Conservation (phyloP, 805 yeast genomes). For the Allodekkera sacchari region DNA sequence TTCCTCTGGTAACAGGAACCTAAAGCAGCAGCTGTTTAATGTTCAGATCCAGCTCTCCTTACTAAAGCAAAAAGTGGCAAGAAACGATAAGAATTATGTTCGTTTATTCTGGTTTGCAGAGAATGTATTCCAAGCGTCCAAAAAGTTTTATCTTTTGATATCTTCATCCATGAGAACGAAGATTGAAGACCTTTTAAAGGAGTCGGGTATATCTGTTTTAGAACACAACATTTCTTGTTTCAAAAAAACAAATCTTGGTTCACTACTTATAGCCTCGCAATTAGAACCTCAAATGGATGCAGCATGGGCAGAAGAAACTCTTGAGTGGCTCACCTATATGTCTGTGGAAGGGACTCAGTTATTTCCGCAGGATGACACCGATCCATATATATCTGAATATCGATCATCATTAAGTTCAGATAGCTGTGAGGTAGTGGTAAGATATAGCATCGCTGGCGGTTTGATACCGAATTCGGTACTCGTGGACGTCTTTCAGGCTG, state of each 20-base stretch:
- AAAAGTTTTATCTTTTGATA: too few species aligned
- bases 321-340: conserved; percentile 26
- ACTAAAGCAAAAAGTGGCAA: background rate
- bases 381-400: conserved; percentile 20
- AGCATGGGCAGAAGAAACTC: conserved; percentile 13
- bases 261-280: background rate
- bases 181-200: too few species aligned
- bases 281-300: conserved; percentile 13
- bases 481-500: conserved; percentile 2
- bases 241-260: background rate
- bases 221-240: background rate
- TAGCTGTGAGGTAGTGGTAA: conserved; percentile 7
- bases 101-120: conserved; percentile 26
- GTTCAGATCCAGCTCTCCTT: conserved; percentile 13
- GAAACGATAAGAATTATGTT: conserved; percentile 13
- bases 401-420: conserved; percentile 7
- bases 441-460: conserved; percentile 11
- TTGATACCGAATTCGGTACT: conserved; percentile 9
- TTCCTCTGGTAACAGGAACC: conserved; percentile 17
- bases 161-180: too few species aligned
- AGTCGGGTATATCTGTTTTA: background rate
- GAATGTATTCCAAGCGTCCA: background rate
- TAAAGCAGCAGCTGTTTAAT: conserved; percentile 15
- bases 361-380: conserved; percentile 11
- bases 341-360: conserved; percentile 20